Evolutionary conservation across 208 protist genomes (phyloP), one percentile per base, ranked within the genome.

Genomic region (Leishmania tarentolae): DNA sequence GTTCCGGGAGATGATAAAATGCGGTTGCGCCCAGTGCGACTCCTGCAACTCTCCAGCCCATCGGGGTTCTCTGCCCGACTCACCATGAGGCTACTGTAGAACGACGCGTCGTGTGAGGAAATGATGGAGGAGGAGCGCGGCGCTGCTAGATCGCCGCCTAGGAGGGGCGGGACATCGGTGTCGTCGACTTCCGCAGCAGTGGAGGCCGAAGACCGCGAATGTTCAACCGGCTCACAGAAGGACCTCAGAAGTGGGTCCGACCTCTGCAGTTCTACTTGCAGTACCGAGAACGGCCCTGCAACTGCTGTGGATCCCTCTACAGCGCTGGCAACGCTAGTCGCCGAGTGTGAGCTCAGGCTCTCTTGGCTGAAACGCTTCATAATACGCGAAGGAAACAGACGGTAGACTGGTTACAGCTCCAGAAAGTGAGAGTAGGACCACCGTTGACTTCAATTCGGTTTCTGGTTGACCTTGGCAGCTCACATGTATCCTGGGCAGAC

Each of bases 51-150:
- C 68, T 72, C 68, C 68, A 44, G 42, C 42, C 7, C 68, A 72
- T 75, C 21, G 47, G 37, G 47, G 31, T 75, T 75, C 47, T 53
- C 31, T 31, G 28, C 44, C 47, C 50, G 71, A 17, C 35, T 56
- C 47, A 75, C 50, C 31, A 76, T 75, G 40, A 84, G 81, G 31
- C 81, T 84, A 56, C 50, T 76, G 69, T 61, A 80, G 28, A 84
- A 84, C 13, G 81, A 84, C 17, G 81, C 50, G 21, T 80, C 63
- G 71, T 77, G 76, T 15, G 83, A 76, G 52, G 79, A 86, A 28
- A 88, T 88, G 46, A 83, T 68, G 40, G 79, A 82, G 42, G 70
- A 80, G 56, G 80, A 76, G 52, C 2, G 4, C 35, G 28, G 57
- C 3, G 24, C 53, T 28, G 24, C 11, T 1, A 4, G 40, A 40